Base-by-base conservation (phyloP, 164 flowering plant genomes). In the Nymphaea colorata region DNA sequence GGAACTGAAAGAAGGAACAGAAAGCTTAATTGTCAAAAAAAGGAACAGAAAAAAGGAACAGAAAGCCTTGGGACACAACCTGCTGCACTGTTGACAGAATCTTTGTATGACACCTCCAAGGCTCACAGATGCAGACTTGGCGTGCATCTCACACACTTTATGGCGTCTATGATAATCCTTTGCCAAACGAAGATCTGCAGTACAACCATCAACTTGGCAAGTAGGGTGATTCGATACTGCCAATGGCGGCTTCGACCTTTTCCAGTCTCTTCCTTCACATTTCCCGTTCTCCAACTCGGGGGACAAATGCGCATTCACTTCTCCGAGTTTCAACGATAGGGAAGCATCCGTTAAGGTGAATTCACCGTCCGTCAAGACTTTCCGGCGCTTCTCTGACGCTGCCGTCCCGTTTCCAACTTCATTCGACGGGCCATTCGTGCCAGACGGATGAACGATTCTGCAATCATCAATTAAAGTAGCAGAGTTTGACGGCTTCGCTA, bases 31-130 rank as follows among this genome's bases (percentile, higher is more conserved):
- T n/a, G 55, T 45, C 14, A 44, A 66, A 5, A 47, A 66, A 12
- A 41, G 10, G 6, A 45, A 65, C 44, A 44, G 16, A 43, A 51
- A 66, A 45, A 66, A 18, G 55, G 44, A 18, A 25, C 10, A 12
- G 45, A 5, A 66, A 57, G 47, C 61, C 14, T 16, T 63, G 16
- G 66, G 51, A 18, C 64, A 63, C 15, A 43, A 83, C 89, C 89
- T 82, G 65, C 87, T 85, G 67, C 89, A 85, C 73, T 82, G 87
- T 73, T 85, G 87, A 77, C 89, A 85, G 66, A 85, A 85, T 10
- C 89, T 80, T 67, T 85, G 86, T 80, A 78, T 72, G 62, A 73
- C 71, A 44, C 72, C 78, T 51, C 81, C 83, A 10, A 83, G 83
- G 6, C 79, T 73, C 8, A 82, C 86, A 18, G 36, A 74, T 62